Evolutionary conservation across 441 rosid species (phyloP), one percentile per base, ranked within the genome.

Genomic region (Bocquillonia castaneifolia): DNA sequence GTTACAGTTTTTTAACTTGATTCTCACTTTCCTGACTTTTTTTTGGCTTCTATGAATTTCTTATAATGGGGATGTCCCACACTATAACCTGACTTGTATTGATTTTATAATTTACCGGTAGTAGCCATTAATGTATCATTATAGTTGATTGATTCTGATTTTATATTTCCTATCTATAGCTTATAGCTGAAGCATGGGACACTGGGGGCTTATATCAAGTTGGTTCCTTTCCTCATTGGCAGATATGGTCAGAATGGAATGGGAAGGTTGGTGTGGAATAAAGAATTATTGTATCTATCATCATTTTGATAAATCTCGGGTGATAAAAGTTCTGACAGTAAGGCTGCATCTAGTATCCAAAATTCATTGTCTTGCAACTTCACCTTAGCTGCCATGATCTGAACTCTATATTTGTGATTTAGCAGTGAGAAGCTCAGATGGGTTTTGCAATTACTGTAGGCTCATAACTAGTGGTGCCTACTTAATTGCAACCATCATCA

Each of bases 111-210:
- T 44, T 40, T 3, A 34, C 36, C 26, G 20, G 51, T 39, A 0
- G 34, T 37, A 36, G 52, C 12, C 20, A 5, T 66, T 51, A 10
- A n/a, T 25, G 12, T 54, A 31, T 25, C 25, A 25, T 39, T 14
- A 10, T 13, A 37, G 9, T 8, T 2, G 7, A 20, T 12, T 37
- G 42, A 20, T 42, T n/a, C 55, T 29, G 55, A 26, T 20, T 29
- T 62, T 44, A 67, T 50, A 20, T 56, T 48, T 10, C 57, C 2
- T 52, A 54, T 47, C 32, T 64, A 66, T 77, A 93, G 99, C 90
- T 91, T 67, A 85, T 93, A 72, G 99, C 97, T 67, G 97, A 93
- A 84, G 96, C 99, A 72, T 93, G 99, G 99, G 97, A 91, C 64
- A 68, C 97, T 15, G 99, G 99, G 77, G 97, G 99, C 67, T 85